Conservation (phyloP, 805 yeast genomes). For the Yarrowia alimentaria region DNA sequence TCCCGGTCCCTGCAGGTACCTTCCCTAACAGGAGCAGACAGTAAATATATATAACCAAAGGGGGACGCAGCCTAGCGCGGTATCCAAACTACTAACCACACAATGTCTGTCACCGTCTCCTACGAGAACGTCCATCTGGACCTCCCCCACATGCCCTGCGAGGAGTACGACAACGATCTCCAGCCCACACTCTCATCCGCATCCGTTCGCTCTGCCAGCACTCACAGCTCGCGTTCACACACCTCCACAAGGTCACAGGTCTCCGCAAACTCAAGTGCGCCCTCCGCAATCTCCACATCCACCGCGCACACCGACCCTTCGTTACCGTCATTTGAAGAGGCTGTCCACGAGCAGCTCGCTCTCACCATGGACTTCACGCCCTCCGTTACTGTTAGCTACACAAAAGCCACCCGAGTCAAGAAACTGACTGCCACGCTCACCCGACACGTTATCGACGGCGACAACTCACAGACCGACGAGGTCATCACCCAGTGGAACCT, state of each 20-base stretch:
- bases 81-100: neutral
- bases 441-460: constrained; percentile 10
- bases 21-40: neutral
- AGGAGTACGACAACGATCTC: constrained; percentile 12
- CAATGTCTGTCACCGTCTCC: constrained; percentile 6
- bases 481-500: constrained; percentile 18
- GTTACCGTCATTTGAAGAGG: constrained; percentile 23
- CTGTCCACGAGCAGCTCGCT: constrained; percentile 15
- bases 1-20: constrained; percentile 18
- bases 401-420: constrained; percentile 19
- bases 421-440: constrained; percentile 4
- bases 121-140: constrained; percentile 16
- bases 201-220: neutral
- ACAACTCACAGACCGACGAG: constrained; percentile 5
- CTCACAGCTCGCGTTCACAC: neutral
- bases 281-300: neutral
- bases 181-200: constrained; percentile 4
- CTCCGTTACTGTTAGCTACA: constrained; percentile 5
- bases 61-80: neutral
- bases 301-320: constrained; percentile 4
- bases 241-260: constrained; percentile 1
- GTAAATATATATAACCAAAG: constrained; percentile 6
- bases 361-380: constrained; percentile 17
- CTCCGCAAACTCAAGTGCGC: neutral
- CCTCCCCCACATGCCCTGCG: constrained; percentile 25